These are phyloP conservation scores for Stenogyne calaminthoides DNA, from an alignment of 305 asterid species.

Conservation along the genomic window DNA sequence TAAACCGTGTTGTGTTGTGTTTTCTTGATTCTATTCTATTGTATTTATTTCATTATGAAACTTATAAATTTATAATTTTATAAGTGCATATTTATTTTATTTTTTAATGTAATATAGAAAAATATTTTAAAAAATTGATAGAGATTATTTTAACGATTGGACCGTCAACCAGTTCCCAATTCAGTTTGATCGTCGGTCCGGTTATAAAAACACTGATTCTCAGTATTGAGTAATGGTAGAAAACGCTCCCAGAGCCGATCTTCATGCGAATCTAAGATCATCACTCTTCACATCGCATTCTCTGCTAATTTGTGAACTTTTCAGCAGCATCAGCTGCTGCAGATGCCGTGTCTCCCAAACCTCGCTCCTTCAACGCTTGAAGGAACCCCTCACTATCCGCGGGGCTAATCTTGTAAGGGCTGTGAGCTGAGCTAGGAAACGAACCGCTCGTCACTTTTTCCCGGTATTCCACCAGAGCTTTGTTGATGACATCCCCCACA, in stretches of 20 bases:
- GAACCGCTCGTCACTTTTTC: conserved; percentile 68
- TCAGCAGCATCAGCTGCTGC: conserved; percentile 75
- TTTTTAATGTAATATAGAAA: no score
- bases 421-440: conserved; percentile 70
- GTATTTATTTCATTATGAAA: no score
- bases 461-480: conserved; percentile 69
- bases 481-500: conserved; percentile 75
- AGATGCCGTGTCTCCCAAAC: conserved; percentile 72
- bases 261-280: not conserved
- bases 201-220: no score
- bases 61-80: no score
- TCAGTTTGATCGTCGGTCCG: no score
- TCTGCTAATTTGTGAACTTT: conserved; percentile 28
- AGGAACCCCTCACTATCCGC: conserved; percentile 59
- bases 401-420: conserved; percentile 74
- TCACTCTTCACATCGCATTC: not conserved
- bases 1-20: no score
- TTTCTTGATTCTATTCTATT: no score
- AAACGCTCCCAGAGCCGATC: not conserved
- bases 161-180: no score
- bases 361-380: conserved; percentile 62
- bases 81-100: no score
- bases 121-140: no score
- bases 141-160: no score
- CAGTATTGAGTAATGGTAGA: no score